Conservation (phyloP, 768 basidiomycete genomes). For the Lyophyllum shimeji region DNA sequence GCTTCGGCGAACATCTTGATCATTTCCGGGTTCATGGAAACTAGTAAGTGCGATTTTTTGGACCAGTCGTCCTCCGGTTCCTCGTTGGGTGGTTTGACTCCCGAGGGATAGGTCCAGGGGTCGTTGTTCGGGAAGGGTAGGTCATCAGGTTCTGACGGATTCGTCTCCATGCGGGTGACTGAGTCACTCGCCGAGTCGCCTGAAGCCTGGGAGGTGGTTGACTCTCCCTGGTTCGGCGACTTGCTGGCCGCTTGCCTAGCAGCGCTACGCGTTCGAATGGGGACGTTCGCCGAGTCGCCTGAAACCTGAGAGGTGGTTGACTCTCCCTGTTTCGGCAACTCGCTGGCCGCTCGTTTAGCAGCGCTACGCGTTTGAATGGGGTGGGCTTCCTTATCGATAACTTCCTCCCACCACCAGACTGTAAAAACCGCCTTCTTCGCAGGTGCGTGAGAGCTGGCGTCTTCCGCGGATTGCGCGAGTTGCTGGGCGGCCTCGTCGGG, state of each 20-base stretch:
- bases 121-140: neutral
- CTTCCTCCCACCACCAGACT: constrained; percentile 21
- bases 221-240: neutral
- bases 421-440: constrained; percentile 21
- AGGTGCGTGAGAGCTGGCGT: neutral
- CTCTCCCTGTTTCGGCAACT: neutral
- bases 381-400: constrained; percentile 11
- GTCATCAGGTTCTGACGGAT: neutral
- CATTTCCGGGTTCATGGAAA: neutral
- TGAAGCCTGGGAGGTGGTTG: neutral
- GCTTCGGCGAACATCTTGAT: neutral
- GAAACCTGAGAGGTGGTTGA: neutral
- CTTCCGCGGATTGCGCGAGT: neutral
- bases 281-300: too few relatives aligned
- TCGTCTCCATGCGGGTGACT: too few relatives aligned
- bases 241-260: neutral
- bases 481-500: neutral
- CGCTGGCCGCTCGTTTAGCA: neutral
- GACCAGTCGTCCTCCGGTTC: neutral
- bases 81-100: neutral
- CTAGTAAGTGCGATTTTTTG: neutral
- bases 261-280: neutral
- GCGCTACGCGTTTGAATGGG: neutral
- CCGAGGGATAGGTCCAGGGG: neutral
- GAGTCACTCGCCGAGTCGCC: too few relatives aligned